Evolutionary conservation across 108 stramenopile species (phyloP).

Genomic region (Aurantiochytrium sp.): DNA sequence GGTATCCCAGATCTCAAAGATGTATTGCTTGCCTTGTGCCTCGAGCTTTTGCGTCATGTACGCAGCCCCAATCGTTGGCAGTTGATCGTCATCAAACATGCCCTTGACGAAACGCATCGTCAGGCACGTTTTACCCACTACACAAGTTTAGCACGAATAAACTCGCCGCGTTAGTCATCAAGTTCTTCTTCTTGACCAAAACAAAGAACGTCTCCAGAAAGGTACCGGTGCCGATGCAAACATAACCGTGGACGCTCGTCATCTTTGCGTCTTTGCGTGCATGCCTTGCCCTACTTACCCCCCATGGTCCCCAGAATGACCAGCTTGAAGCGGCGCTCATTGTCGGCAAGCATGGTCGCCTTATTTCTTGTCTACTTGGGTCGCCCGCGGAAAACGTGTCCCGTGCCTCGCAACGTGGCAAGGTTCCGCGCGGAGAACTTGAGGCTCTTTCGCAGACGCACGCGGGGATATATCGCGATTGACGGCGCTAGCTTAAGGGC

Average conservation of each 20-base stretch:
- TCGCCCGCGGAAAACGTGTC: no score
- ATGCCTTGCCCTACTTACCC: neutral
- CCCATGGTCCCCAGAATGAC: slow-evolving; percentile 10
- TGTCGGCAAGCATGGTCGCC: neutral
- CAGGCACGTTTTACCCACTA: slow-evolving; percentile 49
- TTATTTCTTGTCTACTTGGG: no score
- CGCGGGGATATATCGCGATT: no score
- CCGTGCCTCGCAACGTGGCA: no score
- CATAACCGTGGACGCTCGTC: neutral
- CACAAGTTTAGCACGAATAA: no score
- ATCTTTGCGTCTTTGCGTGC: no score
- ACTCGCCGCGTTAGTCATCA: neutral
- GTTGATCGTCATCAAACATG: slow-evolving; percentile 27
- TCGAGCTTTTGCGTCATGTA: slow-evolving; percentile 12
- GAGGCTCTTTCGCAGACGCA: no score
- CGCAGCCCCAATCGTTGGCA: slow-evolving; percentile 7
- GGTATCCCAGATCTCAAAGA: slow-evolving; percentile 67
- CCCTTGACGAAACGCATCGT: slow-evolving; percentile 47
- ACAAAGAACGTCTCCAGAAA: neutral
- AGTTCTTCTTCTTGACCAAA: neutral
- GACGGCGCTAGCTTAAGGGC: no score
- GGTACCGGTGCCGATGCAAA: neutral
- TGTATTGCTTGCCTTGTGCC: neutral
- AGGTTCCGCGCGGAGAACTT: no score
- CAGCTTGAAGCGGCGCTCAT: slow-evolving; percentile 10